Evolutionary conservation across 257 asterid genomes (phyloP).

Genomic region (Solanum corneliomulleri): DNA sequence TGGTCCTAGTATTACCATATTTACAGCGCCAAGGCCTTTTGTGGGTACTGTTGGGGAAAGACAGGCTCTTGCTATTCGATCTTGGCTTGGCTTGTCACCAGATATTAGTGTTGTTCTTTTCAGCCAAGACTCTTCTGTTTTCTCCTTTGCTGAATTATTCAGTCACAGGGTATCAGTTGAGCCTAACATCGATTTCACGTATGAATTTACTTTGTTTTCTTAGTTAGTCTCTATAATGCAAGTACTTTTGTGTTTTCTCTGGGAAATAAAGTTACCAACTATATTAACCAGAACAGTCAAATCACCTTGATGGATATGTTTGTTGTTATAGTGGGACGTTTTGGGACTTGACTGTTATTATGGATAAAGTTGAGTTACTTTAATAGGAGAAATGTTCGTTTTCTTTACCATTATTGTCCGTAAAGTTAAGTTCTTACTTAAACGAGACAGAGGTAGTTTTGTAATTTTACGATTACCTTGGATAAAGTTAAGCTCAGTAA

Average conservation of each 20-base stretch:
- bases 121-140: slow-evolving; percentile 66
- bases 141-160: slow-evolving; percentile 46
- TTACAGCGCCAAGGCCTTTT: slow-evolving; percentile 79
- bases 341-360: background rate
- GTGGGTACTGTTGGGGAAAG: slow-evolving; percentile 48
- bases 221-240: background rate
- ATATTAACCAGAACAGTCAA: background rate
- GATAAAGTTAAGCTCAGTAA: background rate
- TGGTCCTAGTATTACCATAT: slow-evolving; percentile 49
- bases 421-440: background rate
- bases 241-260: background rate
- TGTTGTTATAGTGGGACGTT: background rate
- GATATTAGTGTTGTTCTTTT: slow-evolving; percentile 58
- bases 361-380: background rate
- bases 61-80: slow-evolving; percentile 66
- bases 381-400: background rate
- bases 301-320: background rate
- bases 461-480: background rate
- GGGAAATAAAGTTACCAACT: background rate
- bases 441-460: background rate
- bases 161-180: slow-evolving; percentile 64
- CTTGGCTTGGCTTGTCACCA: slow-evolving; percentile 78
- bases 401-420: background rate
- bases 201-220: slow-evolving; percentile 16
- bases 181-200: slow-evolving; percentile 81